Conservation (phyloP, 2,329 filamentous ascomycete species). For the Pestalotiopsis sp. region DNA sequence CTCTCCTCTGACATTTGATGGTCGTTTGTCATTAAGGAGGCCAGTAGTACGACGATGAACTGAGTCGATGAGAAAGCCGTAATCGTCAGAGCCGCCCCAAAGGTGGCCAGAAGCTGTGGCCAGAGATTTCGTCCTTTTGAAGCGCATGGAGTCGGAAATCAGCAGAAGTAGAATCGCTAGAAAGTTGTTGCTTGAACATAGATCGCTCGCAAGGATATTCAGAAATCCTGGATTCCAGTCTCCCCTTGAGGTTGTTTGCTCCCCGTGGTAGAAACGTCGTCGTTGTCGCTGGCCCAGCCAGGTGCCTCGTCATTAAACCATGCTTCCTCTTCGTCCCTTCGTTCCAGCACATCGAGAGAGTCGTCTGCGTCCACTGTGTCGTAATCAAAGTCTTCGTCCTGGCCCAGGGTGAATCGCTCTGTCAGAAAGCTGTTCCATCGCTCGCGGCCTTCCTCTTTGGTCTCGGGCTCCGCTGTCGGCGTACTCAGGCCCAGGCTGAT, state of each 20-base stretch:
- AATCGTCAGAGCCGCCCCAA: not conserved
- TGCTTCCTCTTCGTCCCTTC: conserved; percentile 67
- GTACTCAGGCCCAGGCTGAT: conserved; percentile 46
- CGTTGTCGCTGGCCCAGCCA: conserved; percentile 56
- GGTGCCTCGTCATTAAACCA: conserved; percentile 84
- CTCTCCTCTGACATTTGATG: not conserved
- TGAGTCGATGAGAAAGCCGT: not conserved
- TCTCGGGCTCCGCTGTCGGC: conserved; percentile 41
- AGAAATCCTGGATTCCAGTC: conserved; percentile 75
- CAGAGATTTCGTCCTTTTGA: not conserved
- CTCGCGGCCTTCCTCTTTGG: conserved; percentile 66
- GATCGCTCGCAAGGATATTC: conserved; percentile 14
- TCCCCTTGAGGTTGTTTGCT: conserved; percentile 51
- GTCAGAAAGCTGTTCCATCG: conserved; percentile 75
- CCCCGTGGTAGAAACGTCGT: conserved; percentile 25
- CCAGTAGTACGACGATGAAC: not conserved
- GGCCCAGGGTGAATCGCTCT: conserved; percentile 73
- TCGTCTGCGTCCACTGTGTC: conserved; percentile 69
- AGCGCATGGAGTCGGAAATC: not conserved
- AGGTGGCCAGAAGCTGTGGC: not conserved
- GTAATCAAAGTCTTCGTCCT: conserved; percentile 82
- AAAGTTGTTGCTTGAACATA: not conserved
- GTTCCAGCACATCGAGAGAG: conserved; percentile 66
- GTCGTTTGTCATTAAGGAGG: not conserved
- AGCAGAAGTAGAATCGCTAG: not conserved